Evolutionary conservation across 2,329 filamentous ascomycete species (phyloP), one percentile per base, ranked within the genome.

Genomic region (Apiospora kogelbergensis): DNA sequence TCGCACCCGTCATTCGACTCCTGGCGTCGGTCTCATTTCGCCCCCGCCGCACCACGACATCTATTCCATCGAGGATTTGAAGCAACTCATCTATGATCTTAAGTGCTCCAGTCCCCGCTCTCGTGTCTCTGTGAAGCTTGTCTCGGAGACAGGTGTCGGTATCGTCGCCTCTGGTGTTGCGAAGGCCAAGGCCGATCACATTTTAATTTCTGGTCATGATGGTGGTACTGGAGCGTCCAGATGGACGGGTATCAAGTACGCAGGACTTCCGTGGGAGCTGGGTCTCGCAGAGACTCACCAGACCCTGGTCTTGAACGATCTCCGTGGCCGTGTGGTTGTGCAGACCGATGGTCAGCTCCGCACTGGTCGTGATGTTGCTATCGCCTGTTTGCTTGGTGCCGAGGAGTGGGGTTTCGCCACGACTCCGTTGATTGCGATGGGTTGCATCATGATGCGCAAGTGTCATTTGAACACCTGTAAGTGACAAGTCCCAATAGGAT

Each of bases 191-290:
- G 94, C 95, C 70, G 95, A 98, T 77, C 95, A 98, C 82, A 97
- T 98, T 73, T 83, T 98, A 76, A 98, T 98, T 77, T 97, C 95
- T 72, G 95, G 95, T 74, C 95, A 98, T 78, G 95, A 98, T 78
- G 95, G 95, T 85, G 95, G 95, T 80, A 98, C 95, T 71, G 95
- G 95, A 86, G 95, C 95, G 70, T 98, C 95, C 66, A 88, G 95
- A 81, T 98, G 95, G 95, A 98, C 95, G 77, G 95, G 95, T 85
- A 98, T 97, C 89, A 98, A 98, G 82, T 97, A 98, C 80, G 95
- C 95, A 66, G 95, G 95, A 87, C 89, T 98, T 44, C 95, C 95
- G 33, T 98, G 95, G 95, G 95, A 98, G 81, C 80, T 98, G 74
- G 95, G 95, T 88, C 91, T 98, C 75, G 95, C 95, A 6, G 95